Evolutionary conservation across 495 filamentous ascomycete species (phyloP).

Genomic region (Beverwykella pulmonaria): DNA sequence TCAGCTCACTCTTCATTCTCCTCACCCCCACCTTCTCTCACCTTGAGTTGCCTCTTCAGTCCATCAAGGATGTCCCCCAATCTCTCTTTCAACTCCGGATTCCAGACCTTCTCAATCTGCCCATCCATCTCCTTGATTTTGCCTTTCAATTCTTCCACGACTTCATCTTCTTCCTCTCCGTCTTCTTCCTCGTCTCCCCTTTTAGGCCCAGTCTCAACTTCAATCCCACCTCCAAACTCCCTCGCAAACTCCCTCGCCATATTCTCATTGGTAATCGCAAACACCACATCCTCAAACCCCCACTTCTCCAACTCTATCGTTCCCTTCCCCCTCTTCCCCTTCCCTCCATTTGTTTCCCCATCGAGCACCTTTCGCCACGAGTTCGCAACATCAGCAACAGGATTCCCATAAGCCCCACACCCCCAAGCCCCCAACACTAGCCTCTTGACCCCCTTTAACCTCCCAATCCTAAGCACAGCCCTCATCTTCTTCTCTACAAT

Average conservation of each 20-base stretch:
- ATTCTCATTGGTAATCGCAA: slow-evolving; percentile 49
- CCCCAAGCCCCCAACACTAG: slow-evolving; percentile 49
- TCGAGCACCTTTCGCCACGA: slow-evolving; percentile 45
- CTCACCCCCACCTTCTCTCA: slow-evolving; percentile 15
- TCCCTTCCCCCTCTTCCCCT: slow-evolving; percentile 39
- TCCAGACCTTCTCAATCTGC: slow-evolving; percentile 32
- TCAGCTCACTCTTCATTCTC: neutral
- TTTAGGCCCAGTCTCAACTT: slow-evolving; percentile 17
- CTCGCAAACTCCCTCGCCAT: slow-evolving; percentile 43
- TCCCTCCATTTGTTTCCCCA: neutral
- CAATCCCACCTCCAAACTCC: slow-evolving; percentile 36
- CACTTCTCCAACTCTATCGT: slow-evolving; percentile 47
- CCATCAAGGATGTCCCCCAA: slow-evolving; percentile 25
- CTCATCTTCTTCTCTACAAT: slow-evolving; percentile 42
- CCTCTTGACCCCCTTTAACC: slow-evolving; percentile 34
- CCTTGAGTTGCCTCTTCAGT: slow-evolving; percentile 25
- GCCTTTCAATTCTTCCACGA: slow-evolving; percentile 25
- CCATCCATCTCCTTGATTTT: slow-evolving; percentile 38
- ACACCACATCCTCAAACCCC: slow-evolving; percentile 53
- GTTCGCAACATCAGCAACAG: slow-evolving; percentile 43
- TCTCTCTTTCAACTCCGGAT: slow-evolving; percentile 32
- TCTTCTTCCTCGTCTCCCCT: slow-evolving; percentile 4
- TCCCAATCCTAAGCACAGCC: slow-evolving; percentile 45
- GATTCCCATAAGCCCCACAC: slow-evolving; percentile 48
- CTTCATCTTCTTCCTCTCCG: slow-evolving; percentile 23